Evolutionary conservation across 2,329 filamentous ascomycete genomes (phyloP), one percentile per base, ranked within the genome.

Genomic region (Fusarium veterinarium): DNA sequence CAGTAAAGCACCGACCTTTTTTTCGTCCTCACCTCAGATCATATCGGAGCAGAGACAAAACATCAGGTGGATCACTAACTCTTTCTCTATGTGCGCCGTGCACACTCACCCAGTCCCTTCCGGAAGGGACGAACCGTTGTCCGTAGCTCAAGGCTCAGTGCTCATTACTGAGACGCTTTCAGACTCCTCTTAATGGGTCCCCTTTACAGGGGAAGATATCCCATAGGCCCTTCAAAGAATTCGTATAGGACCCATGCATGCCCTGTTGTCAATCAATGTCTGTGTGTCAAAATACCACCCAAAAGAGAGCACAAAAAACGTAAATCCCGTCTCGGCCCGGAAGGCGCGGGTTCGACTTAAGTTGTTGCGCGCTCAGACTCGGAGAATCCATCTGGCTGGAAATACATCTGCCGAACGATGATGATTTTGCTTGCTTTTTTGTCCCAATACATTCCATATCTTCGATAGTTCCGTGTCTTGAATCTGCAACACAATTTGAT

Each of bases 351-450:
- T 41, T 55, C 51, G 52, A 45, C 57, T 68, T 45, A 23, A 28
- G 49, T 42, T 49, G 13, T 59, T 63, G 64, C 35, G 30, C 74
- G 71, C 75, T 75, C 72, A 69, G 75, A 76, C 74, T 69, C 62
- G 60, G 64, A 49, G n/a, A 67, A 59, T 46, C 69, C 73, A 57
- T 60, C 53, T 38, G 62, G 52, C 57, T 69, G 67, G 72, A 55
- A 45, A 51, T 49, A 60, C 61, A 60, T 64, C 46, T 73, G 68
- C 44, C 60, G 60, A 51, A 62, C 42, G 31, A 30, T 38, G 55
- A 40, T 28, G 25, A 25, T 65, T 38, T 49, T 44, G 16, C n/a
- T 55, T 59, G 30, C 28, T 70, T 70, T 59, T 56, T 53, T n/a
- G 23, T 46, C 23, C 35, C 30, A 49, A 49, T 53, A 46, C 55